Conservation (phyloP, 495 filamentous ascomycete genomes). For the Parmelia sp. region DNA sequence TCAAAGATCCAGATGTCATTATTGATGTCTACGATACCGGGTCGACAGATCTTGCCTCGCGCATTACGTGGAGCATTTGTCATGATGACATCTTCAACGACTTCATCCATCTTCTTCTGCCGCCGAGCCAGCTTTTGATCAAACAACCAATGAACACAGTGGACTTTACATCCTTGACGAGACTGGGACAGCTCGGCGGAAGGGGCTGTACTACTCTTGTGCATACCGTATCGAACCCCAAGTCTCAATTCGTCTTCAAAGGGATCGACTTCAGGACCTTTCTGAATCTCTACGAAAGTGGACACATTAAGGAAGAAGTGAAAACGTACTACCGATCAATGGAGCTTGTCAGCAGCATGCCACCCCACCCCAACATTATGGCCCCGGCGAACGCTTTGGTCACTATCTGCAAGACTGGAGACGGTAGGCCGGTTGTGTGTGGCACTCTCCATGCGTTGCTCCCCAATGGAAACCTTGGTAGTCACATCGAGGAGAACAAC, state of each 20-base stretch:
- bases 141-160: conserved; percentile 9
- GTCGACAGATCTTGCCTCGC: conserved; percentile 5
- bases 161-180: conserved; percentile 7
- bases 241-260: conserved; percentile 14
- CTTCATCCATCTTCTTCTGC: conserved; percentile 8
- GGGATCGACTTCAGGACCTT: conserved; percentile 17
- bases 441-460: conserved; percentile 11
- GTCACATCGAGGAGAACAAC: conserved; percentile 9
- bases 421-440: conserved; percentile 8
- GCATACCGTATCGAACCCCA: not conserved
- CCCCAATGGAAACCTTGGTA: conserved; percentile 3
- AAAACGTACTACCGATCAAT: conserved; percentile 1
- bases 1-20: conserved; percentile 10
- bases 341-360: not conserved
- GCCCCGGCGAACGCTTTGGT: conserved; percentile 7
- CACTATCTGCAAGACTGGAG: conserved; percentile 1
- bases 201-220: conserved; percentile 15
- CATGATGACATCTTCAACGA: conserved; percentile 15
- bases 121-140: conserved; percentile 11
- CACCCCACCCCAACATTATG: conserved; percentile 10
- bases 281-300: conserved; percentile 4
- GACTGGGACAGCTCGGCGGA: conserved; percentile 11
- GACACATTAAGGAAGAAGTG: conserved; percentile 6
- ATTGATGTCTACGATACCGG: conserved; percentile 14
- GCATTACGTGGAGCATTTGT: conserved; percentile 12